Evolutionary conservation across 2,329 filamentous ascomycete genomes (phyloP), one percentile per base, ranked within the genome.

Genomic region (Colletotrichum lupini): DNA sequence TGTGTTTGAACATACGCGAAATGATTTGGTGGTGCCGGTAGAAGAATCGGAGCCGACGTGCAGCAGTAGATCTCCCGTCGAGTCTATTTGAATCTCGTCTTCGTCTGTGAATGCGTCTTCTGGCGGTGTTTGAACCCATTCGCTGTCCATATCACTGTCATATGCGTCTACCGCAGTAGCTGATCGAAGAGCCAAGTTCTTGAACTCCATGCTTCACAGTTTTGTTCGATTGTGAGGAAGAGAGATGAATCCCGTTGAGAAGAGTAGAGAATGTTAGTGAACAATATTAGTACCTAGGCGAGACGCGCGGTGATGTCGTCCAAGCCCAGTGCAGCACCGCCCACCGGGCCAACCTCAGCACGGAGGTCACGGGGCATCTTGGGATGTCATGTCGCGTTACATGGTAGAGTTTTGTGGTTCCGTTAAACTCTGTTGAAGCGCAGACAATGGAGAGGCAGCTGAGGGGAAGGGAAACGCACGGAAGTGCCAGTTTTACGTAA

Each of bases 401-500:
- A 60, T 46, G 49, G 46, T 52, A 71, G 35, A 71, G 60, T 71
- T 73, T 16, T 19, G 49, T 53, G 59, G 16, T 19, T 70, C n/a
- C 42, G 14, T n/a, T n/a, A 66, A 70, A 68, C 56, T 61, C 53
- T 66, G 22, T 24, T 26, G 24, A 49, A 22, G 24, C 56, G 42
- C 26, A 22, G 46, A n/a, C 26, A 60, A 56, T 26, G 46, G 55
- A 22, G 42, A 49, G 42, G 67, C 67, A 59, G 32, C 28, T 64
- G 55, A 65, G 60, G 58, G 35, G 70, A 64, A 30, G 42, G 59
- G 66, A 73, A 66, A 71, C 71, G 61, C 71, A 73, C 70, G 53
- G 61, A 53, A 57, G 61, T 55, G 56, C 49, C 67, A n/a, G 55
- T 61, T 73, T 73, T 73, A 73, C 67, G 71, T 73, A 73, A 73